Evolutionary conservation across 106 monocot species (phyloP), one percentile per base, ranked within the genome.

Genomic region (Dendrobium nobile): DNA sequence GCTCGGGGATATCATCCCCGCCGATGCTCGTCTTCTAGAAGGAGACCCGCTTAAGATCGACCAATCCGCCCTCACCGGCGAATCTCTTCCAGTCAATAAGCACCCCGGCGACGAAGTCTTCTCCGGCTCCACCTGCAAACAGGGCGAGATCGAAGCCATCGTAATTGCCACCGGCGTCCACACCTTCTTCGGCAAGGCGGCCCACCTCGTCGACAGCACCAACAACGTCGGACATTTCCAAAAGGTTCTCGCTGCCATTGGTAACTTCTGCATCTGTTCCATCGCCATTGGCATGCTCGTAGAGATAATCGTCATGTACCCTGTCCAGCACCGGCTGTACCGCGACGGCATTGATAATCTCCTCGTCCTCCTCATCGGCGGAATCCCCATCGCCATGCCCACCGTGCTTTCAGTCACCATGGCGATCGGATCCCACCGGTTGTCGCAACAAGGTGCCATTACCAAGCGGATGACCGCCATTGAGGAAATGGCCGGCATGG

Each of bases 201-300:
- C 95, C n/a, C 95, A 95, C 77, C 95, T 95, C 56, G 95, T 95
- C 33, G 95, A 95, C 79, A 95, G 84, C 92, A 95, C 95, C 82
- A 95, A 92, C 95, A 95, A 92, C 73, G 90, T 92, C 78, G 92
- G 95, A 41, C 95, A 95, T 83, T 95, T 95, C 92, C 95, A 95
- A 79, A 80, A 88, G 86, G 91, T 91, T 40, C 84, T 91, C 26
- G 87, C 91, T 15, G 82, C 91, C 80, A 91, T 91, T 41, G 88
- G 91, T 7, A 91, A 91, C 88, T 91, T 91, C 84, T 91, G 91
- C 77, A 91, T 91, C 48, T 87, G 88, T 84, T 91, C 91, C 7
- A 91, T 91, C 77, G 88, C 80, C 18, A 54, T 86, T 33, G 91
- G 91, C 20, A 91, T 91, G 86, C 58, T 88, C 7, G 55, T 91